Conservation (phyloP, 208 protist genomes). For the Leishmania arabica region DNA sequence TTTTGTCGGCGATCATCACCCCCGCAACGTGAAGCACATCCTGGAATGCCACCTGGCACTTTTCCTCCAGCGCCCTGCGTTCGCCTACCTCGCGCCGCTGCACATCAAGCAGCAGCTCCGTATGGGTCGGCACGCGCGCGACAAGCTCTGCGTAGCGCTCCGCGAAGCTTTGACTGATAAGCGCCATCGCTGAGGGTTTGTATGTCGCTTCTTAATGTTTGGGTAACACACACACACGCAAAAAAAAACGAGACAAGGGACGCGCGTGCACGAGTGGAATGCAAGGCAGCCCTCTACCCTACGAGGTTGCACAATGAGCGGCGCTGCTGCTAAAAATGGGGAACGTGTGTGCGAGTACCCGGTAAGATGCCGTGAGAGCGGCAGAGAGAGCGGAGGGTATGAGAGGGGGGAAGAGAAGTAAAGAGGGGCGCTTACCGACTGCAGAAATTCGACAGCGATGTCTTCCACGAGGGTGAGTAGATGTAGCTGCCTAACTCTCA, state of each 20-base stretch:
- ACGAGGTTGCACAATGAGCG: neutral
- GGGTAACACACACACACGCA: neutral
- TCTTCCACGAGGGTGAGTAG: neutral
- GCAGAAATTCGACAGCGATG: neutral
- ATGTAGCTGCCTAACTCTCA: neutral
- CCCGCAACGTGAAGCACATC: slow-evolving; percentile 69
- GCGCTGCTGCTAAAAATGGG: neutral
- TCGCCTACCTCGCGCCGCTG: slow-evolving; percentile 58
- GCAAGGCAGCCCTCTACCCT: neutral
- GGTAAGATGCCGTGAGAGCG: neutral
- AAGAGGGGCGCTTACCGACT: neutral
- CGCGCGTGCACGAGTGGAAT: neutral
- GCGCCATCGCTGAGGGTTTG: slow-evolving; percentile 31
- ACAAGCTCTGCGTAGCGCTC: slow-evolving; percentile 71
- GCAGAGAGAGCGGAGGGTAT: neutral
- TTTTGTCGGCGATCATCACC: slow-evolving; percentile 68
- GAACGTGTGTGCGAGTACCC: neutral
- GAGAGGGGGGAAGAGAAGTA: neutral
- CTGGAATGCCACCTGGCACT: slow-evolving; percentile 32
- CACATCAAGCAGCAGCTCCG: slow-evolving; percentile 55
- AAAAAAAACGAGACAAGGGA: neutral
- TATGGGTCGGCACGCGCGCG: slow-evolving; percentile 31
- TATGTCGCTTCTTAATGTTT: neutral
- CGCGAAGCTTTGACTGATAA: slow-evolving; percentile 53
- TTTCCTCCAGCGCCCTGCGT: slow-evolving; percentile 53